Evolutionary conservation across 768 basidiomycete species (phyloP).

Genomic region (Goffeauzyma gilvescens): DNA sequence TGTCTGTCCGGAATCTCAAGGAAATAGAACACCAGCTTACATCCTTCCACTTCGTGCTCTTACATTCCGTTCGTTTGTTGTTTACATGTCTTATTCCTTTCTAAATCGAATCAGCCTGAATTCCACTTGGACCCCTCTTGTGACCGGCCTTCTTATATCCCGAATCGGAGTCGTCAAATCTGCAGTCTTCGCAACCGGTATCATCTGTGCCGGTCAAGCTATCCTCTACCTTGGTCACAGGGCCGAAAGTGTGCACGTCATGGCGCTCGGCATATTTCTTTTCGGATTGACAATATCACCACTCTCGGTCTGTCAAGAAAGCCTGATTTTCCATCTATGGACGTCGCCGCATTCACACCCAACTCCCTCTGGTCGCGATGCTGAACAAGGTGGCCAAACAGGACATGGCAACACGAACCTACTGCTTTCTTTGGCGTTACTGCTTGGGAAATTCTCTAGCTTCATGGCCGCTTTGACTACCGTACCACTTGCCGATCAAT

Average conservation of each 20-base stretch:
- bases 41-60: too few species aligned
- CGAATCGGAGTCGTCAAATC: conserved; percentile 12
- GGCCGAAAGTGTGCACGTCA: conserved; percentile 43
- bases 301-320: conserved; percentile 59
- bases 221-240: conserved; percentile 51
- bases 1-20: not conserved
- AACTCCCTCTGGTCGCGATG: too few species aligned
- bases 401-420: conserved; percentile 44
- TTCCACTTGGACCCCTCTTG: conserved; percentile 56
- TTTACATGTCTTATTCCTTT: too few species aligned
- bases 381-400: too few species aligned
- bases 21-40: too few species aligned
- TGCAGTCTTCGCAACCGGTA: conserved; percentile 51
- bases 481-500: conserved; percentile 42
- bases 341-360: too few species aligned
- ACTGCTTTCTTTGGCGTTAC: conserved; percentile 58
- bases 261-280: conserved; percentile 57
- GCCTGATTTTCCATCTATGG: conserved; percentile 67
- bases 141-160: conserved; percentile 43
- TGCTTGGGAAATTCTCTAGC: conserved; percentile 59
- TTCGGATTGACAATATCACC: conserved; percentile 66
- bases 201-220: conserved; percentile 52
- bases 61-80: too few species aligned
- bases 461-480: conserved; percentile 58
- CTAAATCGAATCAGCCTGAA: conserved; percentile 36